Evolutionary conservation across 495 filamentous ascomycete genomes (phyloP), one percentile per base, ranked within the genome.

Genomic region (Margaritispora aquatica): DNA sequence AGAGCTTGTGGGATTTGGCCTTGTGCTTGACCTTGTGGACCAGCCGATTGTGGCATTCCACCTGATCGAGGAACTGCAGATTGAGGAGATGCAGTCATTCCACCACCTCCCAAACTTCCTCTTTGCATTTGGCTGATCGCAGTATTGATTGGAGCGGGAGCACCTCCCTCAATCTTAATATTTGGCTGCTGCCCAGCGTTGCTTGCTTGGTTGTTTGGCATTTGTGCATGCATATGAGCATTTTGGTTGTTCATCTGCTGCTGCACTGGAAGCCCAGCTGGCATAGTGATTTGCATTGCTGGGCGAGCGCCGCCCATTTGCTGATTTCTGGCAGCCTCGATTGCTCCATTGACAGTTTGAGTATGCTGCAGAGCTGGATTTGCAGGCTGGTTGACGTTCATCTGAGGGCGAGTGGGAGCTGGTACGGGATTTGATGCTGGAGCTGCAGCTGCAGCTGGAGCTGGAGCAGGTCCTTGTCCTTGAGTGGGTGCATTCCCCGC

Each of bases 321-420:
- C 51, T 79, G 75, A 26, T 74, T 79, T 68, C 78, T 77, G 44
- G 78, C 79, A 9, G 75, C 75, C 57, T 81, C 77, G 61, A 80
- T 74, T 23, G 77, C 79, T 9, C 77, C 77, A 64, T 74, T 78
- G 24, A 80, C 69, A 26, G 74, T 68, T 20, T 74, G 70, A 9
- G 73, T 62, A 34, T 46, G 60, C 31, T 64, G 63, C 10, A 63
- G 44, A 21, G 66, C 55, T 1, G 63, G 59, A 51, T 64, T 69
- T 5, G 59, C 57, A 15, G 55, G 27, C 27, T 66, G 63, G 53
- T 66, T 61, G 1, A 54, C 11, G 26, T 54, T 64, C 54, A 65
- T 44, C 29, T 62, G 63, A 31, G 63, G 67, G 62, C 51, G 67
- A 27, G 58, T 59, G 26, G 63, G 29, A 19, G 52, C 47, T 29